Evolutionary conservation across 23 red algal species (phyloP), one percentile per base, ranked within the genome.

Genomic region (Chondrus crispus): DNA sequence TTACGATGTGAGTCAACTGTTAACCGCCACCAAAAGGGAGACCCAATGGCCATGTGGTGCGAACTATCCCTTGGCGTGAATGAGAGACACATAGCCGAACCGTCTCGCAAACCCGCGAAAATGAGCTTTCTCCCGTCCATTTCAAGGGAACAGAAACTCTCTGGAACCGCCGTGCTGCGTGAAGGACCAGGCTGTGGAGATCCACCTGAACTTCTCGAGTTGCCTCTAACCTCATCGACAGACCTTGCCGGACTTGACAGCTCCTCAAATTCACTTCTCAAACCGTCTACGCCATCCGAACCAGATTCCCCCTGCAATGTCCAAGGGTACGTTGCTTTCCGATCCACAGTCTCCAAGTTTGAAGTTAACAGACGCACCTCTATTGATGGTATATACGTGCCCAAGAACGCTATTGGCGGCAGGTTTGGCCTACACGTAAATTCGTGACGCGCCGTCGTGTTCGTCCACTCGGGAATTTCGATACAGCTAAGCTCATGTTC

Each of bases 101-200:
- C 88, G 50, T 92, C 88, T 57, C 88, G 44, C 2, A 92, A 76
- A 13, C 88, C 88, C 46, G 77, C 74, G 44, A 92, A 68, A 40
- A 92, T 19, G 10, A 92, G 30, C 45, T 58, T 52, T 73, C 62
- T 69, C 10, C 58, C 14, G 47, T 71, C 74, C 36, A 82, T 11
- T 62, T 75, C 88, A 8, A 92, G 24, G n/a, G 88, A 45, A 54
- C 88, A 92, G n/a, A 92, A 29, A 83, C 89, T 92, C 46, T 92
- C 88, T 29, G 88, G 75, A 82, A 83, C 88, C 19, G 88, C 74
- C 20, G 84, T 76, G 45, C n/a, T n/a, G n/a, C n/a, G n/a, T n/a
- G n/a, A n/a, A n/a, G n/a, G n/a, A n/a, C n/a, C n/a, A n/a, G n/a
- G n/a, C n/a, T n/a, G n/a, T n/a, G n/a, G n/a, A n/a, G n/a, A n/a